These are phyloP conservation scores for Fusarium pilosicola DNA, from an alignment of 2,329 filamentous ascomycete genomes.

Conservation along the genomic window DNA sequence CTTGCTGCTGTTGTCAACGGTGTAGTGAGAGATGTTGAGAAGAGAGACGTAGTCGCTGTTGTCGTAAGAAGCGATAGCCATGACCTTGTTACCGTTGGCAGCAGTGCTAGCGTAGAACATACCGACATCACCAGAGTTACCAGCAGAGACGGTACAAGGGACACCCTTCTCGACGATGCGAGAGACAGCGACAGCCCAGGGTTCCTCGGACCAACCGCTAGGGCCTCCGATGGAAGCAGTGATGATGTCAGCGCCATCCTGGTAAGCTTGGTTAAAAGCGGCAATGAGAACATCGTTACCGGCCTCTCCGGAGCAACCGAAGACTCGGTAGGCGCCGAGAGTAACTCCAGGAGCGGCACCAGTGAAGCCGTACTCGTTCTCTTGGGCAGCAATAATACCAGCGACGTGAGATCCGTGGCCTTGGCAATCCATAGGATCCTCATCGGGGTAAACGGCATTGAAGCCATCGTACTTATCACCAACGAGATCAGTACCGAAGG, in stretches of 20 bases:
- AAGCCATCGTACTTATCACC: conserved; percentile 61
- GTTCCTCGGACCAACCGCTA: conserved; percentile 62
- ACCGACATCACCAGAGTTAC: conserved; percentile 59
- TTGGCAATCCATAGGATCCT: conserved; percentile 64
- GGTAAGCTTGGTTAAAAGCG: conserved; percentile 68
- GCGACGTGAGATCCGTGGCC: conserved; percentile 72
- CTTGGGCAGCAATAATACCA: conserved; percentile 69
- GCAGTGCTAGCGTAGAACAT: conserved; percentile 63
- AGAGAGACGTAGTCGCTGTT: conserved; percentile 57
- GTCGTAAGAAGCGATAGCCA: conserved; percentile 62
- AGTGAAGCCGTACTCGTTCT: conserved; percentile 63
- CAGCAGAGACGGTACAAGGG: conserved; percentile 62
- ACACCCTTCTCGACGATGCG: conserved; percentile 65
- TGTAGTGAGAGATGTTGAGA: conserved; percentile 54
- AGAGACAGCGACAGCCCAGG: conserved; percentile 60
- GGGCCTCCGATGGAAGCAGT: conserved; percentile 62
- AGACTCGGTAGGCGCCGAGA: conserved; percentile 66
- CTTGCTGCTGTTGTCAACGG: conserved; percentile 48
- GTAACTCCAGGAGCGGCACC: conserved; percentile 67
- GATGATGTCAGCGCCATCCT: conserved; percentile 67
- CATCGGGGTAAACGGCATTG: conserved; percentile 54
- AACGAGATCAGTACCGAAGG: conserved; percentile 66
- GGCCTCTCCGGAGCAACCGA: conserved; percentile 62
- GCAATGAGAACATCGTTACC: conserved; percentile 66
- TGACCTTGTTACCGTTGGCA: conserved; percentile 58